Conservation (phyloP, 1,139 yeast species). For the Sugiyamaella novakii region DNA sequence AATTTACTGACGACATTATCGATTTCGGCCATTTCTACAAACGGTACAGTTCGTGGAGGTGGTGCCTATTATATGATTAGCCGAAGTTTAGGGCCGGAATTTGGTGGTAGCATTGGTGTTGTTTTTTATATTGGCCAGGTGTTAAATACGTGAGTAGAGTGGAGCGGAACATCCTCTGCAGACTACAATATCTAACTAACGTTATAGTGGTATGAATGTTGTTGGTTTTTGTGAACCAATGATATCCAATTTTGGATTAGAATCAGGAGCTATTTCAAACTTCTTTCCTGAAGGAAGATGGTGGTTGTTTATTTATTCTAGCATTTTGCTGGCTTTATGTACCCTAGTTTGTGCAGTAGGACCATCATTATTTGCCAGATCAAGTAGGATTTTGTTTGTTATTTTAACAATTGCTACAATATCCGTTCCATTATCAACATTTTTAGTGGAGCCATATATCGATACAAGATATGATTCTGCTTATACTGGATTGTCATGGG, state of each 20-base stretch:
- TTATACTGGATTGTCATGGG: conserved; percentile 76
- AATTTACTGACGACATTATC: conserved; percentile 70
- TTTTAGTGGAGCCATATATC: conserved; percentile 63
- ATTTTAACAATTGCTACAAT: conserved; percentile 70
- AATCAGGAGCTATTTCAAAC: conserved; percentile 57
- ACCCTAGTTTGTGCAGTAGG: conserved; percentile 72
- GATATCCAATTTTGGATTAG: conserved; percentile 60
- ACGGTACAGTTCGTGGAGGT: conserved; percentile 82
- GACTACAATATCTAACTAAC: conserved; percentile 16
- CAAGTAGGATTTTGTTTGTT: conserved; percentile 75
- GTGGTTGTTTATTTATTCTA: conserved; percentile 63
- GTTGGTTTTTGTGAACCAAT: conserved; percentile 80
- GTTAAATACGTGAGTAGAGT: conserved; percentile 52
- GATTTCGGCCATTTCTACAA: conserved; percentile 77
- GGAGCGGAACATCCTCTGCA: too few species aligned
- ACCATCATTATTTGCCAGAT: conserved; percentile 76
- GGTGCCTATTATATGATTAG: conserved; percentile 86
- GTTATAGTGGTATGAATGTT: conserved; percentile 59
- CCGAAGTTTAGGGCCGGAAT: conserved; percentile 76
- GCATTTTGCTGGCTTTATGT: conserved; percentile 67
- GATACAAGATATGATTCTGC: conserved; percentile 50
- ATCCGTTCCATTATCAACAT: conserved; percentile 77
- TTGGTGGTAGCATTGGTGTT: conserved; percentile 82
- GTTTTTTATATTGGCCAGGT: conserved; percentile 79
- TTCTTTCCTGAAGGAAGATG: conserved; percentile 59